phyloP scores from a whole-genome alignment of 1,284 basidiomycete genomes.

The Tetrapyrgos nigripes region DNA sequence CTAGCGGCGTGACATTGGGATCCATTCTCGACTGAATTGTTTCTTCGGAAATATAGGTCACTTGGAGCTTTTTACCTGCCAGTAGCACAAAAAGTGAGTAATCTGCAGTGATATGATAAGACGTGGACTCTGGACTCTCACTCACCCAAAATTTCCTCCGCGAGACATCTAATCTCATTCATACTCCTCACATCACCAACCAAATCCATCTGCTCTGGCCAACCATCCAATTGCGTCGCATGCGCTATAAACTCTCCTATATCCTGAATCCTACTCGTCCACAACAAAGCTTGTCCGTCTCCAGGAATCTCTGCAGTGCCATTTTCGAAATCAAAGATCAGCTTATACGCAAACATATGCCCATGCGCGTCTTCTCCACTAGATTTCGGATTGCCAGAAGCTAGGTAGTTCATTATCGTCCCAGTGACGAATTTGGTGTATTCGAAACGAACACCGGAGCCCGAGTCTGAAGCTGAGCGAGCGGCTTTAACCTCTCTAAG shows the following conservation, averaged over 20 bases:
- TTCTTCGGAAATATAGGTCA: slow-evolving; percentile 4
- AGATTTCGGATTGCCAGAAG: slow-evolving; percentile 11
- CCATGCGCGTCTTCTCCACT: slow-evolving; percentile 8
- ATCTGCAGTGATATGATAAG: too few relatives aligned
- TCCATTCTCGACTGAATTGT: slow-evolving; percentile 5
- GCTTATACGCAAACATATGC: slow-evolving; percentile 8
- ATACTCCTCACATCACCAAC: slow-evolving; percentile 1
- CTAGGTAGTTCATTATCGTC: slow-evolving; percentile 13
- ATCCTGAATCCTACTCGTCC: slow-evolving; percentile 8
- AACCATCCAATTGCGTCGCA: slow-evolving; percentile 11
- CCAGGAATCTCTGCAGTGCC: slow-evolving; percentile 7
- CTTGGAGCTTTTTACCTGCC: slow-evolving; percentile 5
- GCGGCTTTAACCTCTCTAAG: slow-evolving; percentile 4
- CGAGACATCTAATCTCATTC: slow-evolving; percentile 3
- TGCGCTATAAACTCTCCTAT: slow-evolving; percentile 11
- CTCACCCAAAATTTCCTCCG: slow-evolving; percentile 3
- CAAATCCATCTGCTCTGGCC: slow-evolving; percentile 12
- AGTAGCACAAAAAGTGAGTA: background rate
- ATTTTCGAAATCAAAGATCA: slow-evolving; percentile 10
- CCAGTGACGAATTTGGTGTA: slow-evolving; percentile 10
- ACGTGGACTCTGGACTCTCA: too few relatives aligned
- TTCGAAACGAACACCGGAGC: background rate
- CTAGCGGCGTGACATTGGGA: background rate
- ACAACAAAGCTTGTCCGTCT: slow-evolving; percentile 5
- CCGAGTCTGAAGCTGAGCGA: background rate